Percentiles rank a stretch among this genome's conserved stretches.
phyloP scores from a whole-genome alignment of 345 rosid species.

The Corymbia maculata region DNA sequence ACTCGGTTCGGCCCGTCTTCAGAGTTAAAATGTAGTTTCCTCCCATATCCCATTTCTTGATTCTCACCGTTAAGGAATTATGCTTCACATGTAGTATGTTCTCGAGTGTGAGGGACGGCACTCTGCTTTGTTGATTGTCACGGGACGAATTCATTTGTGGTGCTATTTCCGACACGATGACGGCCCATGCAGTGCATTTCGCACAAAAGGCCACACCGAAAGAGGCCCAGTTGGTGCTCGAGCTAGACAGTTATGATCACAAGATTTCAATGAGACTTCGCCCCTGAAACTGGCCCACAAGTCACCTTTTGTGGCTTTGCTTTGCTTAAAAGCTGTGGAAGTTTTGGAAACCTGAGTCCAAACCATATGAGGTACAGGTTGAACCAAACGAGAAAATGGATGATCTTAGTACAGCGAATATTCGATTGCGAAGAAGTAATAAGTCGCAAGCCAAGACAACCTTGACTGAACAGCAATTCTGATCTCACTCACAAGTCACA shows the following conservation, averaged over 20 bases:
- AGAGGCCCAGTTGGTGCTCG: background rate
- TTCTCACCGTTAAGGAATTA: background rate
- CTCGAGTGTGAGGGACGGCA: background rate
- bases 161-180: background rate
- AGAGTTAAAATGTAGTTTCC: background rate
- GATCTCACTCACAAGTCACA: background rate
- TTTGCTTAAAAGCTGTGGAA: background rate
- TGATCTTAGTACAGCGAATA: background rate
- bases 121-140: background rate
- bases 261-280: background rate
- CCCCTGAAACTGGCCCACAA: background rate
- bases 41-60: background rate
- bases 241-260: background rate
- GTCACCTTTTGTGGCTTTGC: background rate
- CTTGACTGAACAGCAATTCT: background rate
- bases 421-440: background rate
- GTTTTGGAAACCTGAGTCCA: background rate
- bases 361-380: background rate
- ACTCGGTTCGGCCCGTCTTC: background rate
- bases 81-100: background rate
- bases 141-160: background rate
- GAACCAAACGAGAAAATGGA: background rate
- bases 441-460: background rate
- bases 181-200: background rate
- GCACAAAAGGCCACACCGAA: background rate